Conservation (phyloP, 2,329 filamentous ascomycete genomes). For the Neopestalotiopsis rosae region DNA sequence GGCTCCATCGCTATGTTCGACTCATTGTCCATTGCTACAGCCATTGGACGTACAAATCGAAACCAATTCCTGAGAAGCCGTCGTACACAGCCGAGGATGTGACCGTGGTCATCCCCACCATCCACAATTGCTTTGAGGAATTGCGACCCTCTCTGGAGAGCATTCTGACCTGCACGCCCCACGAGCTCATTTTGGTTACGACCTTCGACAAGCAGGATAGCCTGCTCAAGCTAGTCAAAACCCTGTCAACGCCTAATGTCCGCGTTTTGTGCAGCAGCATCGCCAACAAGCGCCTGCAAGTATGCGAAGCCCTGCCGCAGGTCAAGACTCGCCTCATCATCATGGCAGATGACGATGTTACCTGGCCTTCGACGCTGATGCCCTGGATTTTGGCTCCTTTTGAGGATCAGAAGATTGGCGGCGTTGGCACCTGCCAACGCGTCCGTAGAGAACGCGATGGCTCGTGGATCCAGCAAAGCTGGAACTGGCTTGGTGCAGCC, state of each 20-base stretch:
- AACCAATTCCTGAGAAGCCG: conserved; percentile 82
- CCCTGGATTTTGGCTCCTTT: conserved; percentile 94
- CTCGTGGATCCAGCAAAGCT: conserved; percentile 67
- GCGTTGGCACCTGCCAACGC: conserved; percentile 90
- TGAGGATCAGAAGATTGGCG: conserved; percentile 81
- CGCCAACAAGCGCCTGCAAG: conserved; percentile 94
- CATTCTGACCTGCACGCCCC: conserved; percentile 72
- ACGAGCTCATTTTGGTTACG: conserved; percentile 83
- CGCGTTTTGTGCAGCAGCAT: conserved; percentile 79
- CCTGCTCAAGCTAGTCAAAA: conserved; percentile 69
- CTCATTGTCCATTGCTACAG: conserved; percentile 84
- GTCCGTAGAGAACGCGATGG: conserved; percentile 72
- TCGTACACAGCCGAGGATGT: conserved; percentile 82
- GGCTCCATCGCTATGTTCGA: conserved; percentile 86
- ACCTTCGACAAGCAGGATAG: conserved; percentile 78
- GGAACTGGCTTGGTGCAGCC: conserved; percentile 88
- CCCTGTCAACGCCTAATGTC: conserved; percentile 65
- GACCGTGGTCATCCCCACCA: conserved; percentile 91
- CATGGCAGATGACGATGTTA: conserved; percentile 95
- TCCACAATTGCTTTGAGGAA: conserved; percentile 85
- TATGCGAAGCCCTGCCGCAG: conserved; percentile 87
- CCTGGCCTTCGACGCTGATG: conserved; percentile 84
- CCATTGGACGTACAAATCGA: conserved; percentile 87
- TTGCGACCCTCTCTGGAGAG: conserved; percentile 81
- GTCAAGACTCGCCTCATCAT: conserved; percentile 85